Evolutionary conservation across 2,329 filamentous ascomycete species (phyloP), one percentile per base, ranked within the genome.

Genomic region (Exophiala dermatitidis): DNA sequence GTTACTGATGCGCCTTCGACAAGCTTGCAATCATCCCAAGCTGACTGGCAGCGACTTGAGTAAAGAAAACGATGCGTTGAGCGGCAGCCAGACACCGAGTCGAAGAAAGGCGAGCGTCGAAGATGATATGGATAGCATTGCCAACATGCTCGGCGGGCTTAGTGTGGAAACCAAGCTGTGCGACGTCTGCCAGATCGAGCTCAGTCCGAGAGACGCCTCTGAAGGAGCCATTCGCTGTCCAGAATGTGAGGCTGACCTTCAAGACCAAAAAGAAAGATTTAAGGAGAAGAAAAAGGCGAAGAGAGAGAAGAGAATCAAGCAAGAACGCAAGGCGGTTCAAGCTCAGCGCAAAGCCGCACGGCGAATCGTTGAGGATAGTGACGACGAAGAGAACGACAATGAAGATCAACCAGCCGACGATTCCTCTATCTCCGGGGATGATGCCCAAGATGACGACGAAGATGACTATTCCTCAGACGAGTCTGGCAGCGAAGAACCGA

Each of bases 21-120:
- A 98, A 69, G 88, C 90, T 19, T 98, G 93, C 69, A 95, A 98
- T 65, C 93, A 98, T 67, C 90, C 90, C 0, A 85, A 89, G 60
- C 77, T 98, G 43, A 85, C 95, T 8, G 88, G 88, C 60, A 85
- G 84, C 59, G 91, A 94, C 65, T 76, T 96, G 53, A 85, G 85
- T 51, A 88, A 88, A 60, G 93, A 98, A 67, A 89, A 85, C 63
- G 93, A 97, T 64, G 88, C 88, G 2, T 72, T 95, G 51, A 78
- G 83, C 1, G 71, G 69, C 6, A 76, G 77, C 59, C 73, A 77
- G 34, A 75, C 77, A 45, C 63, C 65, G 9, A 57, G 62, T 28
- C 53, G 60, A 19, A 69, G 72, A 33, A 66, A 72, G 28, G 77
- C 76, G 52, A 73, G 75, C 46, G 73, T 77, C 12, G 77, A 79